Evolutionary conservation across 805 yeast genomes (phyloP), one percentile per base, ranked within the genome.

Genomic region (Saccharomycopsis malanga): DNA sequence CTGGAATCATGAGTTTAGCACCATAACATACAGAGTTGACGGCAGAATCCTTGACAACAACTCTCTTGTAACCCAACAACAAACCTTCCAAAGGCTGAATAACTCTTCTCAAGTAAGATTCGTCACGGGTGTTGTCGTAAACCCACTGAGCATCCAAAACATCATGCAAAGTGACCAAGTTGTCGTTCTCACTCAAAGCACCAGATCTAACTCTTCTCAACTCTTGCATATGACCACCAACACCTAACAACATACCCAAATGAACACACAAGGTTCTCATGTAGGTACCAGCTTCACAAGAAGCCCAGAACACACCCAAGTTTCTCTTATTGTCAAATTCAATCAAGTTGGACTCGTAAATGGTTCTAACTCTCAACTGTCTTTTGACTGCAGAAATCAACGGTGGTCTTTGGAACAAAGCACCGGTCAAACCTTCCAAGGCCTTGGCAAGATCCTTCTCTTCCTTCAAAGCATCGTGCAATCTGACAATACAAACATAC

Each of bases 221-320:
- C 72, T 93, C 98, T 77, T 93, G 98, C 98, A 93, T 93, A 73
- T 93, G 98, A 58, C 98, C 98, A 67, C 98, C 98, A 58, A 88
- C 97, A 61, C 98, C 97, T 57, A 93, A 76, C 52, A 93, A 76
- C 96, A 93, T 89, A 72, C 98, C 98, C 61, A 93, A 73, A 70
- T 93, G 98, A 49, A 93, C 98, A 83, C 98, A 93, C 60, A 93
- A 73, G 43, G 98, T 93, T 78, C 98, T 85, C 96, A 93, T 93
- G 72, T 93, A 93, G 52, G 98, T 93, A 71, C 98, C 98, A 53
- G 98, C 98, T 74, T 93, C 98, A 77, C 98, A 93, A 36, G 95
- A 85, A 51, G 98, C 98, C 98, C 98, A 93, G 74, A 93, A 93
- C 30, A 93, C 98, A 72, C 95, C 95, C 54, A 93, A 76, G 59